These are phyloP conservation scores for Caloboletus inedulis DNA, from an alignment of 1,284 basidiomycete genomes.

Conservation along the genomic window DNA sequence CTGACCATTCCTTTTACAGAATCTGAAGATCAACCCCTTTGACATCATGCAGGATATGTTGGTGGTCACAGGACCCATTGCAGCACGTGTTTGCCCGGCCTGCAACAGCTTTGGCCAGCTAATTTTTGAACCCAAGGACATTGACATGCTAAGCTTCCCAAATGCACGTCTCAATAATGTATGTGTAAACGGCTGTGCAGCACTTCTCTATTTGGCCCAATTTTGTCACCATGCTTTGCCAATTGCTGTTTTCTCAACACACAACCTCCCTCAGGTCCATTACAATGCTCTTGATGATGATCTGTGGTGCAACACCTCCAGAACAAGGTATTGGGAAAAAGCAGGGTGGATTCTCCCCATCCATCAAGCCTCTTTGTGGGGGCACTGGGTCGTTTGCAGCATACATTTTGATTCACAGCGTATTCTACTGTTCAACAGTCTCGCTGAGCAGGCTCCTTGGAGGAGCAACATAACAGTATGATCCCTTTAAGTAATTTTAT, in stretches of 20 bases:
- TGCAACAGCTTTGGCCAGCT: neutral
- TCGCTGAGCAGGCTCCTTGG: slow-evolving; percentile 9
- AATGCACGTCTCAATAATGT: slow-evolving; percentile 7
- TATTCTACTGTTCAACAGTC: slow-evolving; percentile 14
- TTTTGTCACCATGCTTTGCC: neutral
- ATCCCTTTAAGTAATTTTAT: neutral
- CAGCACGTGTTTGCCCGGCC: neutral
- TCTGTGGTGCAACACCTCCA: slow-evolving; percentile 5
- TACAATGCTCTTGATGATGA: slow-evolving; percentile 1
- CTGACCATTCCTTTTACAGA: neutral
- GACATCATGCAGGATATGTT: neutral
- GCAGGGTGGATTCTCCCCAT: slow-evolving; percentile 14
- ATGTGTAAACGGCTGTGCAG: slow-evolving; percentile 11
- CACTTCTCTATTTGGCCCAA: neutral
- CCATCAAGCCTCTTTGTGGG: slow-evolving; percentile 1
- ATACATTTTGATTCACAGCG: neutral
- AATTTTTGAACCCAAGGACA: slow-evolving; percentile 5
- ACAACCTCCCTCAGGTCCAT: slow-evolving; percentile 4
- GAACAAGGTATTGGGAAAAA: slow-evolving; percentile 14
- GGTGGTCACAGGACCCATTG: neutral
- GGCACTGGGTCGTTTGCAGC: slow-evolving; percentile 14
- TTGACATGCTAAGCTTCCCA: neutral
- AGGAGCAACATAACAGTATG: neutral
- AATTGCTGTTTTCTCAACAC: slow-evolving; percentile 4
- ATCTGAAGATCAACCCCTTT: neutral